phyloP scores from a whole-genome alignment of 192 early-diverging fungal species.

The Coemansia sp. region DNA sequence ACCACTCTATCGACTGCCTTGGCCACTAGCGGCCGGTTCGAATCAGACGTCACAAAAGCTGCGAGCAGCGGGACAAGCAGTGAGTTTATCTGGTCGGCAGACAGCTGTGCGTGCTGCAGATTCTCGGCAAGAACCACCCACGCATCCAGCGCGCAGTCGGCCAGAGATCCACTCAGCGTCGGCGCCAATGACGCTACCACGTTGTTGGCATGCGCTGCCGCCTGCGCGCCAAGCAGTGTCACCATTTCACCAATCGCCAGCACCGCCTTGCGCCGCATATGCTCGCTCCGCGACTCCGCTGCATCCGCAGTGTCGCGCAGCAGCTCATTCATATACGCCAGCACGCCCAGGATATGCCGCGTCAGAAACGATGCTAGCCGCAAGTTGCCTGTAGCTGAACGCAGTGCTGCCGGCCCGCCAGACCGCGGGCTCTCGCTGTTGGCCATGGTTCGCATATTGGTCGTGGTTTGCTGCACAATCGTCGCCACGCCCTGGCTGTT shows the following conservation, averaged over 20 bases:
- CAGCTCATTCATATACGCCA: slow-evolving; percentile 52
- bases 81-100: slow-evolving; percentile 43
- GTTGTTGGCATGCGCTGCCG: slow-evolving; percentile 30
- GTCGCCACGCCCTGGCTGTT: slow-evolving; percentile 26
- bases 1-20: slow-evolving; percentile 24
- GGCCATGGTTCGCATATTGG: slow-evolving; percentile 18
- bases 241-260: slow-evolving; percentile 41
- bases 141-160: slow-evolving; percentile 15
- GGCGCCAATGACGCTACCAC: slow-evolving; percentile 45
- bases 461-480: slow-evolving; percentile 41
- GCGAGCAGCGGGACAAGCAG: slow-evolving; percentile 43
- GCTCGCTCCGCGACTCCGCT: background rate
- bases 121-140: slow-evolving; percentile 41
- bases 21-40: slow-evolving; percentile 9
- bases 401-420: slow-evolving; percentile 1
- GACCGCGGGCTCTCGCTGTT: slow-evolving; percentile 14
- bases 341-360: slow-evolving; percentile 41
- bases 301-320: slow-evolving; percentile 22
- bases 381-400: background rate
- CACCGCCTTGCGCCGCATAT: slow-evolving; percentile 20
- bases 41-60: slow-evolving; percentile 15
- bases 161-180: slow-evolving; percentile 20
- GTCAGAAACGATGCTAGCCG: slow-evolving; percentile 39
- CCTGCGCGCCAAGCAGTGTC: slow-evolving; percentile 21
- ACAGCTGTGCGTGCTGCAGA: slow-evolving; percentile 11